phyloP scores from a whole-genome alignment of 1,139 yeast species.

The Suhomyces anneliseae region DNA sequence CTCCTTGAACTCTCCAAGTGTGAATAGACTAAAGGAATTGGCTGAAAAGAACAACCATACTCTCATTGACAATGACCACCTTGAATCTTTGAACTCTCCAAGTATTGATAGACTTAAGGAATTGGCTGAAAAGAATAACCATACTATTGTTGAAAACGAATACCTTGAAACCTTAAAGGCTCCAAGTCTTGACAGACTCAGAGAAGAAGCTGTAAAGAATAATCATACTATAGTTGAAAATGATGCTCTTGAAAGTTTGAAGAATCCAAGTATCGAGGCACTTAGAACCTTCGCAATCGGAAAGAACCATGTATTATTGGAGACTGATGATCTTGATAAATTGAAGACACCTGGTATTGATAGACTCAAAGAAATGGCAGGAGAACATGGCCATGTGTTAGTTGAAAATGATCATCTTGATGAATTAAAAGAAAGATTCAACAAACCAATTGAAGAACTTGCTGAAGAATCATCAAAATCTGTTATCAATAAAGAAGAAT shows the following conservation, averaged over 20 bases:
- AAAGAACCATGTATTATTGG: conserved; percentile 17
- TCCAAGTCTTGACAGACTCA: conserved; percentile 12
- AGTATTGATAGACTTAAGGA: conserved; percentile 17
- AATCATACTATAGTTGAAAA: conserved; percentile 18
- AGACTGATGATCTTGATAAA: conserved; percentile 14
- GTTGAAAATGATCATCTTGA: conserved; percentile 13
- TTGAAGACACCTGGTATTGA: conserved; percentile 15
- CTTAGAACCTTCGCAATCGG: conserved; percentile 10
- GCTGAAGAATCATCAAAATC: conserved; percentile 16
- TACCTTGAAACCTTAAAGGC: conserved; percentile 17
- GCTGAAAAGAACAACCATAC: conserved; percentile 21
- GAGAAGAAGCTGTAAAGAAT: conserved; percentile 16
- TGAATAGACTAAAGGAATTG: conserved; percentile 18
- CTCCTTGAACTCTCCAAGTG: conserved; percentile 15
- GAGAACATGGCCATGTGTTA: conserved; percentile 15
- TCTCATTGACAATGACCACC: conserved; percentile 11
- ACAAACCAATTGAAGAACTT: conserved; percentile 14
- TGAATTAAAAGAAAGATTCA: conserved; percentile 13
- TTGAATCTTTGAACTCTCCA: conserved; percentile 4
- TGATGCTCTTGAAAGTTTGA: conserved; percentile 6
- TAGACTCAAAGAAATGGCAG: conserved; percentile 11
- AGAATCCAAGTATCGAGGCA: conserved; percentile 14
- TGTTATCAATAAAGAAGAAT: conserved; percentile 17
- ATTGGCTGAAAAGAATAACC: conserved; percentile 20
- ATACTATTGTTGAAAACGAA: conserved; percentile 17